Evolutionary conservation across 2,329 filamentous ascomycete species (phyloP).

Genomic region (Exophiala mesophila): DNA sequence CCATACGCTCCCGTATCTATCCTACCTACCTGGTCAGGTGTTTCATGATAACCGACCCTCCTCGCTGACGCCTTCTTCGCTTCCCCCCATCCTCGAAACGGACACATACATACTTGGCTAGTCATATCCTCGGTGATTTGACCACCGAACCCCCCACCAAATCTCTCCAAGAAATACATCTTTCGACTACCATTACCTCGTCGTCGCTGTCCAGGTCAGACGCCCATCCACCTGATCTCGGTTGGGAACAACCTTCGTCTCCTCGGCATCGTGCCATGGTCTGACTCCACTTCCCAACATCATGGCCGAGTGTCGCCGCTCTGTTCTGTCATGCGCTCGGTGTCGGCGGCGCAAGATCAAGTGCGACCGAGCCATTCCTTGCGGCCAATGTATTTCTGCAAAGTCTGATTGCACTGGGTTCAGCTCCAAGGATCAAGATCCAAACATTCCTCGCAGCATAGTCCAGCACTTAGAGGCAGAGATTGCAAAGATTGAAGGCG

Average conservation of each 20-base stretch:
- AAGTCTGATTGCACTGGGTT: slow-evolving; percentile 30
- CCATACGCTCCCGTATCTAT: too few relatives aligned
- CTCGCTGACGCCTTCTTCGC: too few relatives aligned
- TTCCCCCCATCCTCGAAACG: too few relatives aligned
- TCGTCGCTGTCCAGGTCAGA: too few relatives aligned
- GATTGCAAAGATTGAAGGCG: slow-evolving; percentile 32
- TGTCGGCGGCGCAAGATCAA: slow-evolving; percentile 29
- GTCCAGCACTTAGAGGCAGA: slow-evolving; percentile 33
- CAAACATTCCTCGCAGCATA: slow-evolving; percentile 31
- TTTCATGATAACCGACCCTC: too few relatives aligned
- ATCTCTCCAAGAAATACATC: too few relatives aligned
- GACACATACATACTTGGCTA: too few relatives aligned
- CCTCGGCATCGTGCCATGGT: slow-evolving; percentile 1
- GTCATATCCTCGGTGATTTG: too few relatives aligned
- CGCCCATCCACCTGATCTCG: not conserved
- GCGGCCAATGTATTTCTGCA: slow-evolving; percentile 29
- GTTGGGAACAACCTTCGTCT: not conserved
- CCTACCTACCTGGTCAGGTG: too few relatives aligned
- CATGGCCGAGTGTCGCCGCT: slow-evolving; percentile 28
- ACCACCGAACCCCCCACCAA: too few relatives aligned
- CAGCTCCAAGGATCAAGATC: slow-evolving; percentile 28
- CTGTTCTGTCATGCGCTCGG: slow-evolving; percentile 28
- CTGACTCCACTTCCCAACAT: slow-evolving; percentile 2
- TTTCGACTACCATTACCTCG: too few relatives aligned
- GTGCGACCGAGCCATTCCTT: slow-evolving; percentile 29